Percentiles rank a stretch among this genome's conserved stretches.
These are phyloP conservation scores for Coemansia furcata DNA, from an alignment of 192 early-diverging fungal genomes.

Conservation along the genomic window DNA sequence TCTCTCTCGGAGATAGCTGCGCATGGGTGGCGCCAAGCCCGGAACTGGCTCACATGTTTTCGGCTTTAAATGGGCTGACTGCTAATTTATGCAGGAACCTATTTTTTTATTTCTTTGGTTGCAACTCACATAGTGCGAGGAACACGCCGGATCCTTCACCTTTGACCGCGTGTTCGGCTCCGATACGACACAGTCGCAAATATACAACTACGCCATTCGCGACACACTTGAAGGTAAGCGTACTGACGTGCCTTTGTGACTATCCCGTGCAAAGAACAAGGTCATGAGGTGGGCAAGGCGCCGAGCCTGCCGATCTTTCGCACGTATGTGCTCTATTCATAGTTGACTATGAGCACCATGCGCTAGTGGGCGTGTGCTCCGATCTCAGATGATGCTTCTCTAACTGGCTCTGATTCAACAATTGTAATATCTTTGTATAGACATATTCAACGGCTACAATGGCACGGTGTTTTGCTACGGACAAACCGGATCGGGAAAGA, in stretches of 20 bases:
- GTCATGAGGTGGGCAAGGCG: not conserved
- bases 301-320: not conserved
- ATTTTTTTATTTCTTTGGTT: not conserved
- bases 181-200: conserved; percentile 75
- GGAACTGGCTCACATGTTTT: not conserved
- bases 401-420: not conserved
- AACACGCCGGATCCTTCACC: conserved; percentile 71
- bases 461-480: conserved; percentile 99
- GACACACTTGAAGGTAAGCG: conserved; percentile 87
- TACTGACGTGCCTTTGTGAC: not conserved
- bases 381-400: not conserved
- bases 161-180: conserved; percentile 93
- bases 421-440: conserved; percentile 41
- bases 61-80: not conserved
- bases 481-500: conserved; percentile 98
- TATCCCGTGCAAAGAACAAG: not conserved
- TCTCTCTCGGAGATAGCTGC: not conserved
- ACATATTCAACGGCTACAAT: conserved; percentile 96
- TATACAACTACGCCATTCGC: conserved; percentile 90
- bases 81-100: not conserved
- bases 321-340: not conserved
- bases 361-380: too few species aligned
- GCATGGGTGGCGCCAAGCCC: not conserved
- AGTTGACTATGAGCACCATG: too few species aligned
- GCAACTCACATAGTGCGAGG: conserved; percentile 47